A percentile compares a stretch with the other conserved stretches of the same genome.
Evolutionary conservation across 1,284 basidiomycete genomes (phyloP).

Genomic region (Ganoderma lingzhi): DNA sequence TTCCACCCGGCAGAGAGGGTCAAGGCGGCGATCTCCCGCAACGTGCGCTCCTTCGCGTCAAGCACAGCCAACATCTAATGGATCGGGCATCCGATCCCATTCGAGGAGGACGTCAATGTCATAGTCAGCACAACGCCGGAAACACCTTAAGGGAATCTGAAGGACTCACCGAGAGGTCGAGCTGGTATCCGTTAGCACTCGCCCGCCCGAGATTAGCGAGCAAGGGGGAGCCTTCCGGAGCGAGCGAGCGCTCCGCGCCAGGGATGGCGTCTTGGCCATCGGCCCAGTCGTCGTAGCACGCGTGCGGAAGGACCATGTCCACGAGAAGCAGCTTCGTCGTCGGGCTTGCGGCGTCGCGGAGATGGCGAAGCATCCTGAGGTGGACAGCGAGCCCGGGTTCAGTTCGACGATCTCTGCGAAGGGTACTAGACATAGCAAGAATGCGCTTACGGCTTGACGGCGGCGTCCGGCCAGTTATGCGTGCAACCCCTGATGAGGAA

Average conservation of each 20-base stretch:
- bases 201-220: constrained; percentile 76
- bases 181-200: constrained; percentile 72
- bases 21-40: constrained; percentile 66
- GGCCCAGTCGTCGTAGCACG: constrained; percentile 23
- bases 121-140: neutral
- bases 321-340: constrained; percentile 26
- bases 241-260: constrained; percentile 42
- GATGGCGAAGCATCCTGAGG: constrained; percentile 23
- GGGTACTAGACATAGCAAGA: neutral
- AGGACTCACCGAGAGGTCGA: constrained; percentile 69
- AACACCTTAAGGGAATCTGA: neutral
- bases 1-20: constrained; percentile 69
- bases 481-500: constrained; percentile 78
- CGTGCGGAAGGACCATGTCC: constrained; percentile 23
- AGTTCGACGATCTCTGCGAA: constrained; percentile 34
- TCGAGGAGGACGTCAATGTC: neutral
- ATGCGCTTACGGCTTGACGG: constrained; percentile 46
- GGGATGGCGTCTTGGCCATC: constrained; percentile 39
- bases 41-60: constrained; percentile 75
- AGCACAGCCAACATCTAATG: constrained; percentile 70
- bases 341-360: constrained; percentile 22
- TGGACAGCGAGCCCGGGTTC: neutral
- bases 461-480: constrained; percentile 77
- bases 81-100: too few species aligned
- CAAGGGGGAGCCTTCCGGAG: constrained; percentile 58